Evolutionary conservation across 495 filamentous ascomycete species (phyloP), one percentile per base, ranked within the genome.

Genomic region (Aspergillus asperescens): DNA sequence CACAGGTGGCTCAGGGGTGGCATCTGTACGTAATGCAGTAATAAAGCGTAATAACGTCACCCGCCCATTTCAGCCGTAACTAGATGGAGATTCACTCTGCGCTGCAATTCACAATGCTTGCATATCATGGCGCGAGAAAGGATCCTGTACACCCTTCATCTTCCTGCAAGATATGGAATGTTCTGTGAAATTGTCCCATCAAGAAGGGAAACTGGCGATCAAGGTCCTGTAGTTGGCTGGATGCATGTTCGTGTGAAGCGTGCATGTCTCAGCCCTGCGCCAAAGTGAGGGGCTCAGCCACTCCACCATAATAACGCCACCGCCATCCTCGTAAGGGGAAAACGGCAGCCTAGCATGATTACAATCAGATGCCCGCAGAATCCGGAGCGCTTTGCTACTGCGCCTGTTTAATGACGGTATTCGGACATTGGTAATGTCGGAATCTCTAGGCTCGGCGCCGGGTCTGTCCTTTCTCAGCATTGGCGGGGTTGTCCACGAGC

Each of bases 401-500:
- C 42, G 42, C 51, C 34, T 23, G 51, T 54, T 40, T 47, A 24
- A 47, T 40, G 34, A 47, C 41, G 22, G 51, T 54, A 54, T 31
- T 47, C 15, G 1, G 25, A 12, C 6, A 7, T 27, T 22, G n/a
- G 50, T 53, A 46, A 18, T 37, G 23, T 37, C 32, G 45, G 45
- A 46, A 28, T 45, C 3, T 38, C 2, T 10, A 12, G 38, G 24
- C 28, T 52, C 39, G 49, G 49, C 40, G 40, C 41, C 24, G 3
- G 23, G 15, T 43, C 41, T 27, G 23, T 9, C 41, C 23, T 44
- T 37, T 47, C 20, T 45, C 51, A 54, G 52, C 48, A 25, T n/a
- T 59, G 57, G 57, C 55, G 57, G 57, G 57, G 57, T 59, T 32
- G 41, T 34, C 13, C 52, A 48, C 57, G 55, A 40, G 55, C 59